phyloP scores from a whole-genome alignment of 306 rosid genomes.

The Vigna angularis region DNA sequence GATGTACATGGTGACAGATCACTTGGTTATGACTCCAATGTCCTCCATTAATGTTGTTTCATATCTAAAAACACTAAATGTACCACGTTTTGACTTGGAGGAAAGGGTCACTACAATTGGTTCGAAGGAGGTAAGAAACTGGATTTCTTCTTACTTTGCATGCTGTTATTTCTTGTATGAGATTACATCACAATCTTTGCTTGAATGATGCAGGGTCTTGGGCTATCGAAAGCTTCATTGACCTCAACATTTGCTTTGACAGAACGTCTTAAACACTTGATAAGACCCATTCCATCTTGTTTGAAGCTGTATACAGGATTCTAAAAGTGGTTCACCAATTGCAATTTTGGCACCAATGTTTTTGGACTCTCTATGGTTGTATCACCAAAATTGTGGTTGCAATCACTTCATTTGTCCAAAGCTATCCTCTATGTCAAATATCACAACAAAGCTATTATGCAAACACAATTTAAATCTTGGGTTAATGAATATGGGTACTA shows the following conservation, averaged over 20 bases:
- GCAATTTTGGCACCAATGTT: background rate
- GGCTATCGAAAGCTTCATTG: background rate
- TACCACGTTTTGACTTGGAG: too few relatives aligned
- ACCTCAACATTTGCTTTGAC: slow-evolving; percentile 13
- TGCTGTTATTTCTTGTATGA: background rate
- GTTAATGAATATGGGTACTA: background rate
- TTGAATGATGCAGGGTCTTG: background rate
- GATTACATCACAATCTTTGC: background rate
- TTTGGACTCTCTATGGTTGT: too few relatives aligned
- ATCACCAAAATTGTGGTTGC: too few relatives aligned
- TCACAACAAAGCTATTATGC: background rate
- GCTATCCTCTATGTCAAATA: background rate
- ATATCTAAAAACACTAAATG: too few relatives aligned
- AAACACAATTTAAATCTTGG: too few relatives aligned
- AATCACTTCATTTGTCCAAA: background rate
- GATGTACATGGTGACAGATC: slow-evolving; percentile 37
- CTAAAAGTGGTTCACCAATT: too few relatives aligned
- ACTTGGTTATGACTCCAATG: slow-evolving; percentile 30
- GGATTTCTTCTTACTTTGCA: background rate
- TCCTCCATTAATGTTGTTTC: too few relatives aligned
- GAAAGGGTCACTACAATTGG: too few relatives aligned
- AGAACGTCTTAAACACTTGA: background rate
- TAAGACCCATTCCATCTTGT: background rate
- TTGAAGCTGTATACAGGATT: too few relatives aligned
- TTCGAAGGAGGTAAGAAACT: slow-evolving; percentile 1